phyloP scores from a whole-genome alignment of 768 basidiomycete genomes.

The Lentinula boryana region DNA sequence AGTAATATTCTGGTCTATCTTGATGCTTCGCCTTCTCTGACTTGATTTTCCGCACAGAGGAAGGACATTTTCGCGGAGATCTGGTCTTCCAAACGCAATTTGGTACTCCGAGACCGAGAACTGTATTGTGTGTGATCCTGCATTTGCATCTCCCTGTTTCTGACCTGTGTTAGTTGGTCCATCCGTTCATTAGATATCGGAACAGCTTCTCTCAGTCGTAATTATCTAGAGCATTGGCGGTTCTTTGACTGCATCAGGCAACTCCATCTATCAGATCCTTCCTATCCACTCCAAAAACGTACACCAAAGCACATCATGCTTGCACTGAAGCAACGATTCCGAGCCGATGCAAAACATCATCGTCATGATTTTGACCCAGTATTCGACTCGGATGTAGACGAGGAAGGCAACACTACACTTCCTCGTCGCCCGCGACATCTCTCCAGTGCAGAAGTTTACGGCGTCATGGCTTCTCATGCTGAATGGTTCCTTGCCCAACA shows the following conservation, averaged over 20 bases:
- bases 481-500: slow-evolving; percentile 30
- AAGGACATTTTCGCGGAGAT: not conserved
- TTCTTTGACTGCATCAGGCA: not conserved
- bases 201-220: not conserved
- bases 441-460: slow-evolving; percentile 30
- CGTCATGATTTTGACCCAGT: slow-evolving; percentile 13
- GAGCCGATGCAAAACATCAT: slow-evolving; percentile 13
- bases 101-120: not conserved
- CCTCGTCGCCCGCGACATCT: slow-evolving; percentile 29
- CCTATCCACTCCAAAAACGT: slow-evolving; percentile 13
- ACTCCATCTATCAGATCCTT: not conserved
- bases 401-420: slow-evolving; percentile 17
- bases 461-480: slow-evolving; percentile 29
- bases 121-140: not conserved
- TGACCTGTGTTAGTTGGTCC: not conserved
- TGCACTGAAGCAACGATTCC: slow-evolving; percentile 21
- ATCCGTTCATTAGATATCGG: not conserved
- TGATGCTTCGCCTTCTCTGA: not conserved
- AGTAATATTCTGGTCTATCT: not conserved
- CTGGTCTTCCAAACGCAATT: not conserved
- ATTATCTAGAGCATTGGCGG: slow-evolving; percentile 4
- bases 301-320: slow-evolving; percentile 31
- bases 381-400: slow-evolving; percentile 21
- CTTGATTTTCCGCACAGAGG: not conserved
- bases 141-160: too few species aligned